phyloP scores from a whole-genome alignment of 768 basidiomycete genomes.

The Boletellus ananiceps region DNA sequence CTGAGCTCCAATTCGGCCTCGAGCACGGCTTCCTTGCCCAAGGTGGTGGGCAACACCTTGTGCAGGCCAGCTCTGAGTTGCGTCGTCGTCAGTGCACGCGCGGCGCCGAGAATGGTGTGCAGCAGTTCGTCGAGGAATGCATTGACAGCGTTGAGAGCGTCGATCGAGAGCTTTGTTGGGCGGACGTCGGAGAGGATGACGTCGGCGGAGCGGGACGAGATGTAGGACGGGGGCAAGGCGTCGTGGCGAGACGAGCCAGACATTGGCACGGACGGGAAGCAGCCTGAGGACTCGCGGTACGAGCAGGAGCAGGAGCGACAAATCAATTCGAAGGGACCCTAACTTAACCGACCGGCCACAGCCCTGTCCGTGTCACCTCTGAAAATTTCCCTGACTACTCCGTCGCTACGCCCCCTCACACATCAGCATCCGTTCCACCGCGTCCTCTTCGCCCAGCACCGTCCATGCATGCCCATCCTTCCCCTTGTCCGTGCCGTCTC shows the following conservation, averaged over 20 bases:
- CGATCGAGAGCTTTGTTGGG: constrained; percentile 77
- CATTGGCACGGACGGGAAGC: constrained; percentile 33
- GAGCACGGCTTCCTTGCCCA: constrained; percentile 88
- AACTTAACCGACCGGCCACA: constrained; percentile 18
- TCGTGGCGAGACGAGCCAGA: constrained; percentile 38
- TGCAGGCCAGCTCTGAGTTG: constrained; percentile 68
- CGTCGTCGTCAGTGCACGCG: constrained; percentile 69
- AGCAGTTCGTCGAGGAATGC: constrained; percentile 82
- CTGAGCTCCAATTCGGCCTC: constrained; percentile 92
- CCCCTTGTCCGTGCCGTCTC: background rate
- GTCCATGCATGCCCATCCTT: constrained; percentile 13
- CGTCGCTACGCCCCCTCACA: too few species aligned
- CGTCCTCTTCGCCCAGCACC: constrained; percentile 17
- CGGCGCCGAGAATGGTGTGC: constrained; percentile 59
- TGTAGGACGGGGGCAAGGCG: constrained; percentile 52
- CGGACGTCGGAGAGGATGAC: constrained; percentile 90
- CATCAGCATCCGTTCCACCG: constrained; percentile 19
- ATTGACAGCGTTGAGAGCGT: constrained; percentile 78
- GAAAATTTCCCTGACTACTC: background rate
- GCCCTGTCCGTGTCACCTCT: constrained; percentile 2
- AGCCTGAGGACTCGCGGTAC: constrained; percentile 2
- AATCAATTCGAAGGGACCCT: constrained; percentile 5
- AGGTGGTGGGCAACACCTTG: constrained; percentile 66
- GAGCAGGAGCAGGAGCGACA: constrained; percentile 11
- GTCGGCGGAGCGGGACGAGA: constrained; percentile 82